Evolutionary conservation across 768 basidiomycete genomes (phyloP).

Genomic region (Pulveroboletus sp.): DNA sequence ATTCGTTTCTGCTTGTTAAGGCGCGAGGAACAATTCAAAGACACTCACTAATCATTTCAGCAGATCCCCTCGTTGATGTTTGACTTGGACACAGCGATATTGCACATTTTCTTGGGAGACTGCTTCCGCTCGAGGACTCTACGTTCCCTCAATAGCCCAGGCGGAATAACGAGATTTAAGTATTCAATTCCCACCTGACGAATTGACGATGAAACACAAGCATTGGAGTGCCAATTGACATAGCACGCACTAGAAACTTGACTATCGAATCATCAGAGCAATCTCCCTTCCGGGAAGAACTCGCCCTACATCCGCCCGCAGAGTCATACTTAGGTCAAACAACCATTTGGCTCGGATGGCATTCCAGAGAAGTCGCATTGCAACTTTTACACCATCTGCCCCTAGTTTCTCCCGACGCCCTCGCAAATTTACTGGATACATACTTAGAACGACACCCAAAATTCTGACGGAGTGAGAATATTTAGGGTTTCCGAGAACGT

Average conservation of each 20-base stretch:
- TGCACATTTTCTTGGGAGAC: constrained; percentile 4
- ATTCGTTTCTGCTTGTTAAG: not conserved
- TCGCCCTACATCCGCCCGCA: not conserved
- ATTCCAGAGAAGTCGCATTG: not conserved
- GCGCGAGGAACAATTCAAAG: not conserved
- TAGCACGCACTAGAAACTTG: constrained; percentile 6
- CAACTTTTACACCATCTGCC: not conserved
- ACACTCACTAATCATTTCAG: not conserved
- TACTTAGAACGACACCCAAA: not conserved
- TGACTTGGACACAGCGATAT: not conserved
- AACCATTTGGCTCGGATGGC: not conserved
- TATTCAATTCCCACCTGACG: constrained; percentile 8
- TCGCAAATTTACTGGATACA: not conserved
- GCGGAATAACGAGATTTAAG: not conserved
- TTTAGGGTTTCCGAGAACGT: not conserved
- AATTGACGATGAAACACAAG: too few species aligned
- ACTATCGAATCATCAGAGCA: not conserved
- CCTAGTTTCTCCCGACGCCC: not conserved
- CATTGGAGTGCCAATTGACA: not conserved
- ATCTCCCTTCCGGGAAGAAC: constrained; percentile 2
- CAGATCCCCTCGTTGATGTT: not conserved
- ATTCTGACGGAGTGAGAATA: not conserved
- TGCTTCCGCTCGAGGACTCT: not conserved
- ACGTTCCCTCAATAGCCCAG: not conserved
- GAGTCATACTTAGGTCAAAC: not conserved